Base-by-base conservation (phyloP, 1,139 yeast species). In the Suhomyces atakaporum region DNA sequence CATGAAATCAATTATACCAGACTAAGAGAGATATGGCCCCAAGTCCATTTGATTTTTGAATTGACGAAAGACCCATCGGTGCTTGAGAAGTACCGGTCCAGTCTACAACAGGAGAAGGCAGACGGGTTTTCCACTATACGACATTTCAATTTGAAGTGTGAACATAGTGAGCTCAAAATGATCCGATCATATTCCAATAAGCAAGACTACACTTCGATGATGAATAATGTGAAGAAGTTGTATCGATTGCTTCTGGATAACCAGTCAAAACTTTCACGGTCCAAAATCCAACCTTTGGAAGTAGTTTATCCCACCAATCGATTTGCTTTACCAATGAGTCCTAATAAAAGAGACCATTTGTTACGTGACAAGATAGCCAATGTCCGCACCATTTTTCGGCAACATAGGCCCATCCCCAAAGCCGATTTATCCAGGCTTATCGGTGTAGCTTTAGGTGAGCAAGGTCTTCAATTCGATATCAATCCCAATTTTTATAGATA, bases 21-120 rank as follows among this genome's bases (percentile, higher is more conserved):
- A 5, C 42, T 68, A 23, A 57, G 59, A 29, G 40, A 43, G 0
- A 31, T 43, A 1, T 69, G 70, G 67, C 76, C 76, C 1, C 62
- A 56, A 28, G 56, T 57, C 1, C 74, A 71, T 40, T 42, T 69
- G 13, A 51, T 68, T 3, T 44, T 60, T 12, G 67, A 62, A 29
- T 42, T 70, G 10, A 54, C 59, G n/a, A 44, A 48, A 5, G 50
- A 51, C 16, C 29, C 34, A 1, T 16, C 18, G 5, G 30, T 44
- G 6, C 26, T 46, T 12, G 24, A 44, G 7, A 21, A 36, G 9
- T 47, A 50, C 32, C 42, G 53, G 12, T 31, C 50, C 3, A 3
- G 19, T 6, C 36, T 49, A 16, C 27, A 47, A 3, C 30, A 37
- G 2, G 50, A 53, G 12, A 40, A 40, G 16, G 38, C 38, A 12